Evolutionary conservation across 768 basidiomycete species (phyloP).

Genomic region (Trametopsis cervina): DNA sequence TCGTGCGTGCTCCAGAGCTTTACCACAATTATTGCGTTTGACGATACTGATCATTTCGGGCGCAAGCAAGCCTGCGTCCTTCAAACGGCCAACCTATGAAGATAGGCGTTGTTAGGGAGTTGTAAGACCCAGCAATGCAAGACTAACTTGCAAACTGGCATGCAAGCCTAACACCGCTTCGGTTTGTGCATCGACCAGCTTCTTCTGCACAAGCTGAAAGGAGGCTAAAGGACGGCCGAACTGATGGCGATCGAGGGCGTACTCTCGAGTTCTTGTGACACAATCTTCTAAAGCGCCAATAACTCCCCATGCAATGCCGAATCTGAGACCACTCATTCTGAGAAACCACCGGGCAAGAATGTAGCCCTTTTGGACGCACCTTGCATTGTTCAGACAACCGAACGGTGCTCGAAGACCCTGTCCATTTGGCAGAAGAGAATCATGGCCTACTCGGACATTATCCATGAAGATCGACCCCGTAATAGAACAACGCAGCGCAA

Average conservation of each 20-base stretch:
- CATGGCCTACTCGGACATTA: slow-evolving; percentile 68
- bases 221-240: slow-evolving; percentile 86
- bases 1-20: slow-evolving; percentile 80
- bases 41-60: slow-evolving; percentile 95
- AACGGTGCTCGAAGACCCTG: slow-evolving; percentile 81
- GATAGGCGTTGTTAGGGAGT: no score
- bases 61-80: slow-evolving; percentile 64
- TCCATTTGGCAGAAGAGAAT: slow-evolving; percentile 70
- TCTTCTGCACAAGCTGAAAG: slow-evolving; percentile 98
- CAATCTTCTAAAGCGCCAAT: slow-evolving; percentile 97
- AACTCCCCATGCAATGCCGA: slow-evolving; percentile 90
- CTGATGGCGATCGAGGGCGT: slow-evolving; percentile 86
- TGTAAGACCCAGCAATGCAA: no score
- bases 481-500: slow-evolving; percentile 79
- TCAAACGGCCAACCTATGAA: slow-evolving; percentile 69
- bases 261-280: slow-evolving; percentile 64
- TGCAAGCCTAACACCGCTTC: slow-evolving; percentile 75
- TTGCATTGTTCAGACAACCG: slow-evolving; percentile 86
- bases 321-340: slow-evolving; percentile 33
- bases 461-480: slow-evolving; percentile 93
- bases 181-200: slow-evolving; percentile 88
- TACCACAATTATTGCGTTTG: slow-evolving; percentile 94
- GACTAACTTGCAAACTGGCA: slow-evolving; percentile 66
- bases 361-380: slow-evolving; percentile 29
- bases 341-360: no score